Percentiles rank a stretch among this genome's conserved stretches.
phyloP scores from a whole-genome alignment of 805 yeast genomes.

The Metschnikowia picachoensis region DNA sequence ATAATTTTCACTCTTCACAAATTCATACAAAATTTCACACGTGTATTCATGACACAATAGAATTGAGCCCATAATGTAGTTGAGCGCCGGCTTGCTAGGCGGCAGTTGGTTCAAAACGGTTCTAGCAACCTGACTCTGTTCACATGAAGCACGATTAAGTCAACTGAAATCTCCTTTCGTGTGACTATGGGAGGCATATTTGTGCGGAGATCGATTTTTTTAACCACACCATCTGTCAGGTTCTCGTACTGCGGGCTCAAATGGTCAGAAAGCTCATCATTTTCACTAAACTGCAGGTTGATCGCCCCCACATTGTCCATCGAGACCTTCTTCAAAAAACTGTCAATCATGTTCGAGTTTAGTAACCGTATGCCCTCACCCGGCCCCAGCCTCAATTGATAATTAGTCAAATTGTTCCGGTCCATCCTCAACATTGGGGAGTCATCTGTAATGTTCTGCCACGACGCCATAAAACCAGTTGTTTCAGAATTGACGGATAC shows the following conservation, averaged over 20 bases:
- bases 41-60: constrained; percentile 24
- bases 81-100: constrained; percentile 28
- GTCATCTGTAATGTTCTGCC: too few species aligned
- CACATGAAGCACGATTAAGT: constrained; percentile 45
- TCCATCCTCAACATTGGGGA: constrained; percentile 9
- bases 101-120: constrained; percentile 43
- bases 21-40: constrained; percentile 12
- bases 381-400: constrained; percentile 41
- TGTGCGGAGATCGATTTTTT: constrained; percentile 19
- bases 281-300: constrained; percentile 38
- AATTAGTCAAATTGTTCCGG: constrained; percentile 20
- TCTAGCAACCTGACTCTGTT: constrained; percentile 50
- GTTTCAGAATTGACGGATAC: too few species aligned
- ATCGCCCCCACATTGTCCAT: constrained; percentile 38
- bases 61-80: constrained; percentile 33
- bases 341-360: constrained; percentile 50
- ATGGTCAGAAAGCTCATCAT: constrained; percentile 31
- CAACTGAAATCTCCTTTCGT: constrained; percentile 36
- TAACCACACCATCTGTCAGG: constrained; percentile 11
- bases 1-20: constrained; percentile 11
- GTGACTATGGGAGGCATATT: constrained; percentile 24
- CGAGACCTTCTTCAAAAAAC: constrained; percentile 44
- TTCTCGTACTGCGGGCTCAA: constrained; percentile 13
- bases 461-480: too few species aligned
- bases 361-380: constrained; percentile 48